Conservation (phyloP, 495 filamentous ascomycete species). For the Penicillium goetzii region DNA sequence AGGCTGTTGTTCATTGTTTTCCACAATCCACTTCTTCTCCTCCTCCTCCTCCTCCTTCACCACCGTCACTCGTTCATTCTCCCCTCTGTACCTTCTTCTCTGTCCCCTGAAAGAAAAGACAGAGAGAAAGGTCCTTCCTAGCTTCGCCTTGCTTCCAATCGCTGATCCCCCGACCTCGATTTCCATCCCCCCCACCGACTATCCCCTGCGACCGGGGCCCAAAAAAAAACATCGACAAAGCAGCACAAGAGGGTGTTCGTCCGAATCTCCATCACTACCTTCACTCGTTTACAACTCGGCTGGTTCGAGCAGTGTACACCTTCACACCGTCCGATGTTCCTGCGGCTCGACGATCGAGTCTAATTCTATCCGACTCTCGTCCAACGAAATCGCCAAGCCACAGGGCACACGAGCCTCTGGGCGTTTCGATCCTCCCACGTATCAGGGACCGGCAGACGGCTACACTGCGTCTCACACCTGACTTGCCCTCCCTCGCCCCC, state of each 20-base stretch:
- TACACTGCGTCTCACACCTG: slow-evolving; percentile 22
- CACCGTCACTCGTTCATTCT: slow-evolving; percentile 9
- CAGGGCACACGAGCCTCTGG: slow-evolving; percentile 25
- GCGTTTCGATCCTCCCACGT: slow-evolving; percentile 23
- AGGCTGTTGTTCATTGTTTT: slow-evolving; percentile 12
- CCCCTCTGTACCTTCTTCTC: background rate
- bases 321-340: slow-evolving; percentile 15
- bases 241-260: background rate
- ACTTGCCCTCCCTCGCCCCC: slow-evolving; percentile 12
- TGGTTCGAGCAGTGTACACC: slow-evolving; percentile 16
- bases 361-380: slow-evolving; percentile 6
- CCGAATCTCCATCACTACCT: background rate
- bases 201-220: background rate
- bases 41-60: background rate
- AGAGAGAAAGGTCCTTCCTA: too few relatives aligned
- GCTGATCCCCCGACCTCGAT: slow-evolving; percentile 8
- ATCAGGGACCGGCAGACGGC: slow-evolving; percentile 18
- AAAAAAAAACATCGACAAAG: slow-evolving; percentile 1
- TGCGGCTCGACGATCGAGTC: slow-evolving; percentile 2
- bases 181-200: background rate
- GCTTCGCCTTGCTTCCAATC: background rate
- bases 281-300: slow-evolving; percentile 18
- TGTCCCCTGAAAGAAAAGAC: background rate
- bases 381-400: slow-evolving; percentile 30
- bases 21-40: slow-evolving; percentile 4